These are phyloP conservation scores for Pseudocercospora eumusae DNA, from an alignment of 2,329 filamentous ascomycete species.

Conservation along the genomic window DNA sequence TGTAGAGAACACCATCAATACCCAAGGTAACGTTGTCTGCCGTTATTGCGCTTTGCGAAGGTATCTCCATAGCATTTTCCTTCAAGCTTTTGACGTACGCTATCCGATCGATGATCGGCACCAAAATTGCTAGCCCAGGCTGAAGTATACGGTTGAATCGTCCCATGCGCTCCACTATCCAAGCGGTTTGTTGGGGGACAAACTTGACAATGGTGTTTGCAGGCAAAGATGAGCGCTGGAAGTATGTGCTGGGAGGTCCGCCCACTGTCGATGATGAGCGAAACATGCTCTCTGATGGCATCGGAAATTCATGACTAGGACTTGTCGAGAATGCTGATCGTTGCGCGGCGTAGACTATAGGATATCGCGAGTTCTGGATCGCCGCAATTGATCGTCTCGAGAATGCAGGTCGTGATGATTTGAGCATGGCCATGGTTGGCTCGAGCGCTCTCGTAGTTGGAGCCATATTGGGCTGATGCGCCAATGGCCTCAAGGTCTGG, in stretches of 20 bases:
- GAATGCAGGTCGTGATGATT: conserved; percentile 40
- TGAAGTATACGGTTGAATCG: conserved; percentile 93
- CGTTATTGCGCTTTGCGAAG: conserved; percentile 95
- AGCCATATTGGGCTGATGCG: neutral
- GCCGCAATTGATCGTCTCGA: conserved; percentile 39
- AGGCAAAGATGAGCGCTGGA: conserved; percentile 63
- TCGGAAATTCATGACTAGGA: conserved; percentile 32
- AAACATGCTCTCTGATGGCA: conserved; percentile 40
- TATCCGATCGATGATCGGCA: conserved; percentile 91
- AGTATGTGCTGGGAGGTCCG: conserved; percentile 41
- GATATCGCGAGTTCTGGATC: conserved; percentile 38
- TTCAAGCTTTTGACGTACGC: conserved; percentile 98
- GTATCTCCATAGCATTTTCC: conserved; percentile 94
- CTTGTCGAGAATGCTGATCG: conserved; percentile 33
- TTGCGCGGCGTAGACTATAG: conserved; percentile 29
- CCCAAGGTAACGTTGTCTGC: conserved; percentile 98
- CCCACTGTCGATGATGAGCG: conserved; percentile 33
- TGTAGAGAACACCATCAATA: conserved; percentile 93
- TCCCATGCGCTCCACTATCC: conserved; percentile 99
- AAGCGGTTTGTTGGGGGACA: conserved; percentile 98
- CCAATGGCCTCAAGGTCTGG: neutral
- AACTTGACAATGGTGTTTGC: conserved; percentile 91
- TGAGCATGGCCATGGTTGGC: conserved; percentile 41
- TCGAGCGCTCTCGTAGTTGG: conserved; percentile 16
- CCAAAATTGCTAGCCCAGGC: conserved; percentile 83